Base-by-base conservation (phyloP, 441 rosid species). In the Aquilaria agallochum region DNA sequence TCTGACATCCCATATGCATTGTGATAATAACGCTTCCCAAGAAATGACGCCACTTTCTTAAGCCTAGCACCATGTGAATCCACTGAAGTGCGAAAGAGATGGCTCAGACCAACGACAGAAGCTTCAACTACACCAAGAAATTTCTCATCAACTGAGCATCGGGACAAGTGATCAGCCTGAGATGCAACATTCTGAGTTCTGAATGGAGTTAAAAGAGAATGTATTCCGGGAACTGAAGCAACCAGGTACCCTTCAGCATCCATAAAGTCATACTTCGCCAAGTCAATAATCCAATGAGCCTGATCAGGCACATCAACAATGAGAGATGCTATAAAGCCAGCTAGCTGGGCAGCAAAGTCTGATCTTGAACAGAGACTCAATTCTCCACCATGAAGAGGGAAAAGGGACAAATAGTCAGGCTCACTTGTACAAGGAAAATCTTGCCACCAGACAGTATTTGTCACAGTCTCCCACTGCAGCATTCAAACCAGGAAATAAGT, bases 391-490 rank as follows among this genome's bases (percentile, higher is more conserved):
- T 74, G 62, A 71, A 75, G 83, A 59, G 73, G 51, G 66, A 94
- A 90, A 72, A 94, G 89, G 63, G 97, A 83, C 58, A 76, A 78
- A 71, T 78, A 72, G 79, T 87, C 85, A 53, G 95, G 86, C 31
- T 72, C 72, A 58, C 71, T 65, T 81, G 91, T 82, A 50, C 76
- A 64, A 32, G 96, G 98, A 60, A 94, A 94, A 76, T 94, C 97
- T 94, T 94, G 97, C 98, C 98, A 94, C 98, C 97, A 94, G 63
- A 94, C 62, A 11, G 91, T 90, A 78, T 90, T 94, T 57, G 98
- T 94, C 72, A 88, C 92, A 54, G 70, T 84, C 72, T 80, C 79
- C 97, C 98, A 94, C 98, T 94, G 90, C 56, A 73, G 60, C 40
- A 63, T 55, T 60, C 53, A 55, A 13, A 46, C 36, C 10, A 53